phyloP scores from a whole-genome alignment of 148 eudicot genomes.

The Diospyros lotus region DNA sequence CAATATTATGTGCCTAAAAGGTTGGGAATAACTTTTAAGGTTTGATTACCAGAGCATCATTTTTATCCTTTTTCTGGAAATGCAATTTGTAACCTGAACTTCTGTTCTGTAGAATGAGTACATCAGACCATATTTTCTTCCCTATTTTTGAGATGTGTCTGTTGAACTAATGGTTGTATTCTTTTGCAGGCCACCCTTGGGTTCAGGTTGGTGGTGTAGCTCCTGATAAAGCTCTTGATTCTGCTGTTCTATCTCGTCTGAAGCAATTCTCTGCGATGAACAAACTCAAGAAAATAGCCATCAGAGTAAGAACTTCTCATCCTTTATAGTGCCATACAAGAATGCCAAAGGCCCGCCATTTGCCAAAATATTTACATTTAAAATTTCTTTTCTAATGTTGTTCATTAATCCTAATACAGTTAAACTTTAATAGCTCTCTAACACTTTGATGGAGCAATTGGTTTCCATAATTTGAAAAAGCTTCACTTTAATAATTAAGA shows the following conservation, averaged over 20 bases:
- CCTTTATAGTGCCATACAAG: neutral
- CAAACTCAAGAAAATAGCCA: constrained; percentile 44
- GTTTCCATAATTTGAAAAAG: neutral
- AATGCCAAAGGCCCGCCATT: neutral
- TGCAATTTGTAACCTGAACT: neutral
- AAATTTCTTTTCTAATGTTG: neutral
- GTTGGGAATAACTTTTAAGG: neutral
- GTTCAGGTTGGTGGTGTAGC: constrained; percentile 37
- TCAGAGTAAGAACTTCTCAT: constrained; percentile 26
- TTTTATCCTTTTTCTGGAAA: neutral
- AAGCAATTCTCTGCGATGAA: constrained; percentile 50
- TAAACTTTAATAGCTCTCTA: neutral
- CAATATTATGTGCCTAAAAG: neutral
- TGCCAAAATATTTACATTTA: neutral
- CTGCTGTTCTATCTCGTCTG: constrained; percentile 44
- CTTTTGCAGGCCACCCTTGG: constrained; percentile 45
- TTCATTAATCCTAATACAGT: neutral
- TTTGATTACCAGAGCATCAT: neutral
- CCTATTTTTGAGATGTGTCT: neutral
- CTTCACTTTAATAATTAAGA: no score
- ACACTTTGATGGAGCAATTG: neutral
- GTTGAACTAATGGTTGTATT: neutral
- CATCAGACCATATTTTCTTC: neutral
- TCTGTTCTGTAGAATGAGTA: neutral
- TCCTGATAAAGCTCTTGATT: constrained; percentile 44